A percentile compares a stretch with the other conserved stretches of the same genome.
phyloP scores from a whole-genome alignment of 768 basidiomycete species.

The Agrocybe praecox region DNA sequence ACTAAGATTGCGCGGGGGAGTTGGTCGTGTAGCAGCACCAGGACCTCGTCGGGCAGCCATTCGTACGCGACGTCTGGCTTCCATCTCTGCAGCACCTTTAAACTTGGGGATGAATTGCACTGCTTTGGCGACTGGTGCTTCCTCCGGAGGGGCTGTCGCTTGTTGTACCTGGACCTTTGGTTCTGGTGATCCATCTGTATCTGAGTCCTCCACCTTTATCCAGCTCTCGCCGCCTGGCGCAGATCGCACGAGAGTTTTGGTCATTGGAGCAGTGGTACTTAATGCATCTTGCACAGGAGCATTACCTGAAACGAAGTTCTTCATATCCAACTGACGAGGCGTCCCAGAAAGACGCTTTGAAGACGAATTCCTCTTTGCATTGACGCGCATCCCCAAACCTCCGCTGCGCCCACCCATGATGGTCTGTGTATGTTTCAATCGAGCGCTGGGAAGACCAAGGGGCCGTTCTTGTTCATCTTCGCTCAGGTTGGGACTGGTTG shows the following conservation, averaged over 20 bases:
- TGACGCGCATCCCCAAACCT: conserved; percentile 75
- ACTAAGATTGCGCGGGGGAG: conserved; percentile 35
- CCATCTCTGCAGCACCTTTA: conserved; percentile 87
- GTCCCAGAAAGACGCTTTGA: conserved; percentile 51
- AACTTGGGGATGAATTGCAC: conserved; percentile 76
- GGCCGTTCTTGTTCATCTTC: conserved; percentile 65
- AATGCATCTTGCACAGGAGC: conserved; percentile 36
- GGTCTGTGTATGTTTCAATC: conserved; percentile 84
- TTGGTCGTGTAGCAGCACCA: conserved; percentile 28
- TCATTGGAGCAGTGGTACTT: conserved; percentile 27
- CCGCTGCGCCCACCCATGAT: conserved; percentile 81
- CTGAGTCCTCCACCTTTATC: conserved; percentile 29
- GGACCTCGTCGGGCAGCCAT: conserved; percentile 65
- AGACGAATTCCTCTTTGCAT: conserved; percentile 59
- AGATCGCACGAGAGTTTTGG: conserved; percentile 27
- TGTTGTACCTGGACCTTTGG: conserved; percentile 43
- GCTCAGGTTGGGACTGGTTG: conserved; percentile 71
- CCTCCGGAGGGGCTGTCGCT: conserved; percentile 38
- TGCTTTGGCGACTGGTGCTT: conserved; percentile 49
- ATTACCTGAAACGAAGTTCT: conserved; percentile 34
- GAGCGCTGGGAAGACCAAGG: conserved; percentile 49
- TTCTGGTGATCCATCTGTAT: conserved; percentile 27
- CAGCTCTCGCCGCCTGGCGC: conserved; percentile 29
- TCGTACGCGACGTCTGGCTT: conserved; percentile 63
- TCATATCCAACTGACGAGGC: conserved; percentile 33